Percentiles rank a stretch among this genome's conserved stretches.
Evolutionary conservation across 371 early-diverging fungal genomes (phyloP).

Genomic region (Mucor piriformis): DNA sequence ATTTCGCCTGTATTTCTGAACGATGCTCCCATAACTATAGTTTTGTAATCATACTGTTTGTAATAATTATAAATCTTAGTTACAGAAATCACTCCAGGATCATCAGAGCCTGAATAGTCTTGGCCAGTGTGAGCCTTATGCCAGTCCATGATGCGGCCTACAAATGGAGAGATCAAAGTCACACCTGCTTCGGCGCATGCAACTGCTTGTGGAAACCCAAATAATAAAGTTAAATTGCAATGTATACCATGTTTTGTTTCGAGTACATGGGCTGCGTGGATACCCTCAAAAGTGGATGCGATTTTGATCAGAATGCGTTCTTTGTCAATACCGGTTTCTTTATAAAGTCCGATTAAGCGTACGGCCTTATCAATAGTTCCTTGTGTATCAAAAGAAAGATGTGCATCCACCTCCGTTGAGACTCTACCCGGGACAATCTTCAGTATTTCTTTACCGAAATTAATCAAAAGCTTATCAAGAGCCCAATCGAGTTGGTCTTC

Average conservation of each 20-base stretch:
- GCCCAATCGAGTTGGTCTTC: constrained; percentile 85
- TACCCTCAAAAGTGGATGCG: constrained; percentile 98
- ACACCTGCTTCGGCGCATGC: constrained; percentile 96
- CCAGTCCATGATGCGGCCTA: constrained; percentile 98
- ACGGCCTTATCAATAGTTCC: constrained; percentile 92
- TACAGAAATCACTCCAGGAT: constrained; percentile 94
- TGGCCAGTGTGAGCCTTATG: constrained; percentile 87
- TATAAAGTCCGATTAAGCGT: constrained; percentile 88
- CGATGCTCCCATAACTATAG: constrained; percentile 99
- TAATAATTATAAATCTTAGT: constrained; percentile 97
- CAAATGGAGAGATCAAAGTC: constrained; percentile 97
- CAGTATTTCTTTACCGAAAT: constrained; percentile 96
- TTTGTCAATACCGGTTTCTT: constrained; percentile 82
- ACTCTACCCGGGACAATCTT: constrained; percentile 98
- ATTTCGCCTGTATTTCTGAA: constrained; percentile 98
- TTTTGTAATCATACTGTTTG: constrained; percentile 94
- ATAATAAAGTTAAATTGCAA: constrained; percentile 97
- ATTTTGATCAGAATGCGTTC: constrained; percentile 97
- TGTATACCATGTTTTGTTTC: constrained; percentile 91
- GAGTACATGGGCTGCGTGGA: constrained; percentile 93
- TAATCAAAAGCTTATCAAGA: constrained; percentile 92
- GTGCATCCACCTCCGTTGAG: constrained; percentile 98
- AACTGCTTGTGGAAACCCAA: constrained; percentile 87
- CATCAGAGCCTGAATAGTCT: constrained; percentile 69
- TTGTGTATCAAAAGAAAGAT: constrained; percentile 92